Percentiles rank a stretch among this genome's conserved stretches.
Conservation (phyloP, 306 rosid species). For the Astragalus glycyphyllos region DNA sequence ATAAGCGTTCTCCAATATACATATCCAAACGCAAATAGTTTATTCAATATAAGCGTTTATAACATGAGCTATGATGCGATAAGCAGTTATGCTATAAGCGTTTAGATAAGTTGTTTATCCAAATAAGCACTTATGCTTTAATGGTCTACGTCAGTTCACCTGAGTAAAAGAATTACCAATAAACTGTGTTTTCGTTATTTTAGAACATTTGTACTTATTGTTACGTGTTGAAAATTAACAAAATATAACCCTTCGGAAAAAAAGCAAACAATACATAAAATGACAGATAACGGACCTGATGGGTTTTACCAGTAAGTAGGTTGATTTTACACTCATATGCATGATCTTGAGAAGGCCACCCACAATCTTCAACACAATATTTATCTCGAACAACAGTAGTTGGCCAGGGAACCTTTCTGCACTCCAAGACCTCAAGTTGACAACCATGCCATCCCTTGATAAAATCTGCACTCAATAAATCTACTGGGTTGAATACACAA, state of each 20-base stretch:
- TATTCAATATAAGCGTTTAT: no score
- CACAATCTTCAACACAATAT: conserved; percentile 71
- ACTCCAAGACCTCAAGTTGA: conserved; percentile 89
- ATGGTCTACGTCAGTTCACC: neutral
- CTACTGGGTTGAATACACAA: conserved; percentile 37
- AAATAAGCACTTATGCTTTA: no score
- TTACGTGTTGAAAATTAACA: conserved; percentile 10
- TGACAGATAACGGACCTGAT: conserved; percentile 66
- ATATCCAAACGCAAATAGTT: no score
- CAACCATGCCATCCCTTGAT: conserved; percentile 77
- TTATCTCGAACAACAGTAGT: conserved; percentile 55
- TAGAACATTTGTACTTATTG: neutral
- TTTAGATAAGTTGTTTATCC: no score
- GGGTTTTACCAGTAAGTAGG: conserved; percentile 92
- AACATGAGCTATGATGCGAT: no score
- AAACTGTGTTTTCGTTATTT: neutral
- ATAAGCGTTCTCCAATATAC: no score
- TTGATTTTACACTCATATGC: conserved; percentile 94
- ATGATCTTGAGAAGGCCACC: conserved; percentile 77
- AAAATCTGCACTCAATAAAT: conserved; percentile 59
- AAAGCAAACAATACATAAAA: conserved; percentile 22
- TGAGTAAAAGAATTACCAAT: neutral
- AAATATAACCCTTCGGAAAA: neutral
- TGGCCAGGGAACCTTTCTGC: conserved; percentile 87
- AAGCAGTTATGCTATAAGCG: no score